These are phyloP conservation scores for Alternaria dauci DNA, from an alignment of 2,329 filamentous ascomycete genomes.

Conservation along the genomic window DNA sequence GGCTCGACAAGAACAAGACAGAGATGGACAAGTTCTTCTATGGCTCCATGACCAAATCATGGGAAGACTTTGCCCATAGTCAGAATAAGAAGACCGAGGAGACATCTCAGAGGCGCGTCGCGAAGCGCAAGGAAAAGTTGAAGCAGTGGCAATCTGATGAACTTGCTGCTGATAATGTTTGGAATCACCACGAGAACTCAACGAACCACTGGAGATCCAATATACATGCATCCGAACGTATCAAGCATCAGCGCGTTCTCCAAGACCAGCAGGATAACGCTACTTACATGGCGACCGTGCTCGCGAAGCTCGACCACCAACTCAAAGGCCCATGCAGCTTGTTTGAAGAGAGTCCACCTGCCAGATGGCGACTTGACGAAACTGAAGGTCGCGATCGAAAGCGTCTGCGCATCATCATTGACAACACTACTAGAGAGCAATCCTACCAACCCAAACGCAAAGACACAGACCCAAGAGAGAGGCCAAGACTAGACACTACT, in stretches of 20 bases:
- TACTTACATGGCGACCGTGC: constrained; percentile 76
- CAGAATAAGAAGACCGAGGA: constrained; percentile 86
- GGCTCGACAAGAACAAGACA: constrained; percentile 83
- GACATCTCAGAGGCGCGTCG: constrained; percentile 72
- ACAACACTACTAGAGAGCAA: constrained; percentile 70
- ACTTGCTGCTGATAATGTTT: constrained; percentile 71
- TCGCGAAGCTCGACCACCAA: constrained; percentile 80
- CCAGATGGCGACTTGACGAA: constrained; percentile 91
- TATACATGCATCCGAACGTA: constrained; percentile 88
- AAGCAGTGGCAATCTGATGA: constrained; percentile 80
- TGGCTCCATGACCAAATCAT: constrained; percentile 78
- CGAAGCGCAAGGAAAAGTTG: constrained; percentile 82
- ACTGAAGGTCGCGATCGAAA: constrained; percentile 96
- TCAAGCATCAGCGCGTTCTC: constrained; percentile 86
- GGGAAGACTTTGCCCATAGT: constrained; percentile 84
- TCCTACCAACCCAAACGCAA: constrained; percentile 87
- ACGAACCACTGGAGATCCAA: constrained; percentile 95
- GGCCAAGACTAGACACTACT: constrained; percentile 58
- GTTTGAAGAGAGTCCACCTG: constrained; percentile 69
- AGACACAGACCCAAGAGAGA: constrained; percentile 62
- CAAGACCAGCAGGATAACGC: constrained; percentile 96
- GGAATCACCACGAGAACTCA: constrained; percentile 83
- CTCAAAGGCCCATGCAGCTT: constrained; percentile 82
- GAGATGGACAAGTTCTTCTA: constrained; percentile 86
- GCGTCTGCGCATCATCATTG: constrained; percentile 85